Conservation (phyloP, 805 yeast genomes). For the Blastobotrys muscicola region DNA sequence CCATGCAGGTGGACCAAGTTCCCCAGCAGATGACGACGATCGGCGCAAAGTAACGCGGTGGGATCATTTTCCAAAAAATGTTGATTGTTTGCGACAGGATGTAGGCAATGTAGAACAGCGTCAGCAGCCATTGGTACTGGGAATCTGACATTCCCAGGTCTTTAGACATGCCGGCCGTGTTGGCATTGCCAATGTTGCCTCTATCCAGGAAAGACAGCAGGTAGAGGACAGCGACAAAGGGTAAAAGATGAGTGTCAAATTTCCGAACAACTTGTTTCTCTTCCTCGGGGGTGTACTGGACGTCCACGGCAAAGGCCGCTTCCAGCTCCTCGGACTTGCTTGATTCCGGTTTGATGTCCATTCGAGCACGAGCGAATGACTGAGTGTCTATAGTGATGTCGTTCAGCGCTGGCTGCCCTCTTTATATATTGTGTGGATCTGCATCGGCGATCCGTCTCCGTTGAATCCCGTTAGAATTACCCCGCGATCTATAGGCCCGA, state of each 20-base stretch:
- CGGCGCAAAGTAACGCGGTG: constrained; percentile 37
- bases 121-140: constrained; percentile 37
- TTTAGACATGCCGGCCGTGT: constrained; percentile 39
- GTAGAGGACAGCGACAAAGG: constrained; percentile 38
- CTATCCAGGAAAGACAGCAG: constrained; percentile 42
- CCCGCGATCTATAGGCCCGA: too few species aligned
- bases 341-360: too few species aligned
- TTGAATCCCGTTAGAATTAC: too few species aligned
- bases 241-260: constrained; percentile 36
- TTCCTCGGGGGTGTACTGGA: constrained; percentile 12
- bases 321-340: too few species aligned
- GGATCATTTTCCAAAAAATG: constrained; percentile 36
- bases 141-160: constrained; percentile 34
- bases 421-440: too few species aligned
- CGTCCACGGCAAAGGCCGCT: neutral
- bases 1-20: constrained; percentile 35
- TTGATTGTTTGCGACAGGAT: constrained; percentile 35
- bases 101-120: constrained; percentile 40
- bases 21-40: constrained; percentile 43
- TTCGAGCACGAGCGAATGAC: too few species aligned
- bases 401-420: too few species aligned
- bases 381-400: too few species aligned
- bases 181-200: constrained; percentile 44
- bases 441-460: too few species aligned
- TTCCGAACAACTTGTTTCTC: constrained; percentile 24